Percentiles rank a stretch among this genome's conserved stretches.
Evolutionary conservation across 495 filamentous ascomycete species (phyloP).

Genomic region (Neurospora sp.): DNA sequence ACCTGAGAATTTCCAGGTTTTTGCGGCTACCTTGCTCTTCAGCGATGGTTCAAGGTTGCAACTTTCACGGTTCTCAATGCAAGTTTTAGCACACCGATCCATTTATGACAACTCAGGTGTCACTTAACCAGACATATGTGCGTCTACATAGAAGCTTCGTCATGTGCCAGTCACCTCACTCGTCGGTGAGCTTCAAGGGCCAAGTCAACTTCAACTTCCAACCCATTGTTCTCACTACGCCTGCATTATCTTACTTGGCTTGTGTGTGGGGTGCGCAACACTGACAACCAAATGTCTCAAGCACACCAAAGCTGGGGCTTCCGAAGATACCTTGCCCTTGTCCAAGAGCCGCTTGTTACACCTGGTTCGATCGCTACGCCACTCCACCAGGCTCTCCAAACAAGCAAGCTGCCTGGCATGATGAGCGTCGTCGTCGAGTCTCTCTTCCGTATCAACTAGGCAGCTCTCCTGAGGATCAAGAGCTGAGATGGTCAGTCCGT

Average conservation of each 20-base stretch:
- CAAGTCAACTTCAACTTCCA: not conserved
- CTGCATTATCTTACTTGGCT: not conserved
- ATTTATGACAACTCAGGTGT: not conserved
- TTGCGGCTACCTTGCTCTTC: not conserved
- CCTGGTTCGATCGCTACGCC: not conserved
- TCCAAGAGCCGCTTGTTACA: not conserved
- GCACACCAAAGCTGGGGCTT: not conserved
- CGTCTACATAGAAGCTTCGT: not conserved
- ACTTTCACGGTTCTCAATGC: not conserved
- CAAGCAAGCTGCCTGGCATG: not conserved
- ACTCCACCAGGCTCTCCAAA: not conserved
- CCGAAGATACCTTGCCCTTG: not conserved
- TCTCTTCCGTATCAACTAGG: not conserved
- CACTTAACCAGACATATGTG: not conserved
- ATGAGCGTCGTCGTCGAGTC: not conserved
- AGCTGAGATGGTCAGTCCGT: not conserved
- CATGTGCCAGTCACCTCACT: not conserved
- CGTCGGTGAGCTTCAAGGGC: not conserved
- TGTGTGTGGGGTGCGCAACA: not conserved
- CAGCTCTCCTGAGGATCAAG: not conserved
- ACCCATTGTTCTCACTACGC: not conserved
- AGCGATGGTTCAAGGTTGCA: not conserved
- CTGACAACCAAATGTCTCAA: not conserved
- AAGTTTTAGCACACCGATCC: not conserved
- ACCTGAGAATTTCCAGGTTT: not conserved